Evolutionary conservation across 163 green algal species (phyloP), one percentile per base, ranked within the genome.

Genomic region (Volvox carteri): DNA sequence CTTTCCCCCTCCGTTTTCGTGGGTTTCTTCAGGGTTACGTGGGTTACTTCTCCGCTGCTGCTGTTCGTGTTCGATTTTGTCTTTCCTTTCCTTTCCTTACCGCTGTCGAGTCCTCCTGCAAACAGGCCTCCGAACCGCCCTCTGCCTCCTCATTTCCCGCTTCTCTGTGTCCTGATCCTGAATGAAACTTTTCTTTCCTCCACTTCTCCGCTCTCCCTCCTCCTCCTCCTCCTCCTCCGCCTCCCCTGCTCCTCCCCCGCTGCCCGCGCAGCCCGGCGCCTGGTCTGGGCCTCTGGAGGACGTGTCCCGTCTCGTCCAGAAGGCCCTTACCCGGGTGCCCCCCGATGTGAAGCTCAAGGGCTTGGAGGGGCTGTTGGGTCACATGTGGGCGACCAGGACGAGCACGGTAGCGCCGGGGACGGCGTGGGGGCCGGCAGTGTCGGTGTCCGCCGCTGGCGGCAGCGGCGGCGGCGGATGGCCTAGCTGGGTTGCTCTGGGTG

Each of bases 351-450:
- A 88, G 67, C 81, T 79, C 37, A 46, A 44, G 25, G 81, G 46
- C 19, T 48, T 88, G 81, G 81, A 88, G 65, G 81, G 81, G 9
- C 46, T 79, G 81, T 44, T 88, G 81, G 81, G 81, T 1, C 44
- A 78, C 80, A 11, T 86, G 41, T 76, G 58, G 78, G 42, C 78
- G 11, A 14, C 56, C 37, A 6, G 35, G 8, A 46, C 12, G 35
- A 16, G 48, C 4, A 14, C 48, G 50, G 46, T 30, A 33, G n/a
- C 21, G 42, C 33, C 9, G 41, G 41, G 4, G 23, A 23, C 2
- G 41, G 21, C 72, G 72, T 21, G 2, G 41, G 4, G 1, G 41
- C 3, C 41, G 41, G 41, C 72, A 58, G 4, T 46, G 46, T 1
- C 46, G 44, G 44, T n/a, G n/a, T n/a, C n/a, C n/a, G n/a, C n/a